Conservation (phyloP, 805 yeast species). For the Clavispora vitiphila region DNA sequence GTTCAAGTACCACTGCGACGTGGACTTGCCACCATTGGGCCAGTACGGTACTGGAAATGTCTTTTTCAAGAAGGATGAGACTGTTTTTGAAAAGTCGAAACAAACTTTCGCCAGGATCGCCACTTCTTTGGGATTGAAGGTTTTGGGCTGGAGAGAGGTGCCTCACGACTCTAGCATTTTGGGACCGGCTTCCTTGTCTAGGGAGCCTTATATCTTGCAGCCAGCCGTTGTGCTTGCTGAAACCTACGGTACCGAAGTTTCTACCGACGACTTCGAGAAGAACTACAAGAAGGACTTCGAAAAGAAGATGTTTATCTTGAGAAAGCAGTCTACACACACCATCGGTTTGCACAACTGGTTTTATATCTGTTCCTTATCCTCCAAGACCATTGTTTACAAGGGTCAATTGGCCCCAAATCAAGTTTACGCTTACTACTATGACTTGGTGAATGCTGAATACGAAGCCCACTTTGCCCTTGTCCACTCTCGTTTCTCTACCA, state of each 20-base stretch:
- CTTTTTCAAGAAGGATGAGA: conserved; percentile 83
- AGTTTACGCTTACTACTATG: conserved; percentile 92
- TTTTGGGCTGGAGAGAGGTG: conserved; percentile 91
- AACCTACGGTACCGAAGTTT: conserved; percentile 23
- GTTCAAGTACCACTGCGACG: conserved; percentile 63
- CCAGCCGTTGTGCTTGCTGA: conserved; percentile 76
- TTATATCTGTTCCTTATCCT: conserved; percentile 88
- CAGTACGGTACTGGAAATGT: conserved; percentile 95
- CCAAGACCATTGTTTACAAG: conserved; percentile 88
- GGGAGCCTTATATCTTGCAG: conserved; percentile 89
- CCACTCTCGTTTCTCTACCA: conserved; percentile 95
- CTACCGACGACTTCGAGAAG: conserved; percentile 50
- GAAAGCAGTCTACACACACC: conserved; percentile 86
- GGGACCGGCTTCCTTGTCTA: conserved; percentile 90
- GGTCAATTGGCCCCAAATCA: conserved; percentile 97
- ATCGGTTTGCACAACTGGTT: conserved; percentile 97
- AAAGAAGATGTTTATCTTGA: conserved; percentile 74
- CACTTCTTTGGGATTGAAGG: conserved; percentile 64
- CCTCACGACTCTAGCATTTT: conserved; percentile 92
- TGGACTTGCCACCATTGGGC: conserved; percentile 69
- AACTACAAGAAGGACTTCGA: conserved; percentile 65
- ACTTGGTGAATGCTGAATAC: conserved; percentile 83
- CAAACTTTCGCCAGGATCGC: conserved; percentile 81
- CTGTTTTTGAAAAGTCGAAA: conserved; percentile 64
- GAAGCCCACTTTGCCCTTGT: conserved; percentile 95